Evolutionary conservation across 768 basidiomycete species (phyloP).

Genomic region (Neoboletus subvelutipes): DNA sequence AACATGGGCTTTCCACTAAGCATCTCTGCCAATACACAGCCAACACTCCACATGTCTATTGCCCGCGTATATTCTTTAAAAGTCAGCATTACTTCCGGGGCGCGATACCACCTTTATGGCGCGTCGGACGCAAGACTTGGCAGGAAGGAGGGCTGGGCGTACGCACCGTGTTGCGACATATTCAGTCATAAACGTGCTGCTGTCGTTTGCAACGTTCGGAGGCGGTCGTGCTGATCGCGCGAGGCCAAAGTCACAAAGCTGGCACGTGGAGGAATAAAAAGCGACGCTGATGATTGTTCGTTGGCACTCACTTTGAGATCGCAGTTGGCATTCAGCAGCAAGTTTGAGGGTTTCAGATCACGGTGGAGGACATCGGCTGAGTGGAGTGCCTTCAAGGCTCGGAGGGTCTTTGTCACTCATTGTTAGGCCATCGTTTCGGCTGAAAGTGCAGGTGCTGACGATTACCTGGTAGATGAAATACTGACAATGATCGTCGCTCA

Average conservation of each 20-base stretch:
- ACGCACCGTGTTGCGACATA: slow-evolving; percentile 89
- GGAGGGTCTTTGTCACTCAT: slow-evolving; percentile 57
- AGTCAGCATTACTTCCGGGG: slow-evolving; percentile 97
- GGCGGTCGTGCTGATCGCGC: slow-evolving; percentile 77
- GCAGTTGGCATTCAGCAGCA: slow-evolving; percentile 94
- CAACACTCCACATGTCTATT: slow-evolving; percentile 86
- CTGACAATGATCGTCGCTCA: slow-evolving; percentile 94
- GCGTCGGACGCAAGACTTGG: background rate
- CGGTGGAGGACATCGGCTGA: slow-evolving; percentile 94
- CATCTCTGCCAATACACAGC: slow-evolving; percentile 90
- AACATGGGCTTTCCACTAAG: slow-evolving; percentile 89
- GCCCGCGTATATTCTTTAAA: slow-evolving; percentile 94
- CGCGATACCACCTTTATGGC: slow-evolving; percentile 82
- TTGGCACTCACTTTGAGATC: slow-evolving; percentile 76
- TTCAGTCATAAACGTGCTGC: slow-evolving; percentile 85
- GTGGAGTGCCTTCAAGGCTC: slow-evolving; percentile 93
- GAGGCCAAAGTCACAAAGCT: slow-evolving; percentile 87
- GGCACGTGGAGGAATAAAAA: slow-evolving; percentile 5
- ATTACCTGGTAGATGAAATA: slow-evolving; percentile 95
- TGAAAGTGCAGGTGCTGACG: slow-evolving; percentile 8
- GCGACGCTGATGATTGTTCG: slow-evolving; percentile 1
- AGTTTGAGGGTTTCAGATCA: slow-evolving; percentile 94
- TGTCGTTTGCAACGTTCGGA: slow-evolving; percentile 70
- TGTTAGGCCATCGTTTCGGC: slow-evolving; percentile 3
- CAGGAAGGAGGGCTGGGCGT: too few relatives aligned